A percentile compares a stretch with the other conserved stretches of the same genome.
Conservation (phyloP, 2,329 filamentous ascomycete genomes). For the Lachnellula subtilissima region DNA sequence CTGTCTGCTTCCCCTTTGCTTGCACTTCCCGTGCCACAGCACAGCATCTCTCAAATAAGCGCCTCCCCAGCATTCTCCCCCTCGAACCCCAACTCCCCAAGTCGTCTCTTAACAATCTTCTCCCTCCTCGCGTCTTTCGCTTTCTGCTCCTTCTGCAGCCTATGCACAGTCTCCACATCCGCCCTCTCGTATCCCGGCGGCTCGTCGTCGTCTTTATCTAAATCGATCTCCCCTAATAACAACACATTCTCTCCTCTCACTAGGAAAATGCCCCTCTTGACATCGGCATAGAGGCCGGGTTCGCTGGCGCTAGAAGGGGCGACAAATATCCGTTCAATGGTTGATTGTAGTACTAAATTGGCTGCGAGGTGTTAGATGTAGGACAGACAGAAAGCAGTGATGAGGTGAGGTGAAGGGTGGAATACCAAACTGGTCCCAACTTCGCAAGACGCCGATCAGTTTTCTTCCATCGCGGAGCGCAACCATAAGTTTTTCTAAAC, state of each 20-base stretch:
- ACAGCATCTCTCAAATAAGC: slow-evolving; percentile 48
- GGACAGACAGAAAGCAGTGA: neutral
- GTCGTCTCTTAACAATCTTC: slow-evolving; percentile 65
- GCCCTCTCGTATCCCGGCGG: slow-evolving; percentile 63
- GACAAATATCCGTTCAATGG: slow-evolving; percentile 77
- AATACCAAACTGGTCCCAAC: slow-evolving; percentile 97
- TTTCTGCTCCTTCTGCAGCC: slow-evolving; percentile 68
- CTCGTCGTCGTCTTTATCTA: slow-evolving; percentile 90
- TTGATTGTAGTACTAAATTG: slow-evolving; percentile 92
- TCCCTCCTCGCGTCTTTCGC: slow-evolving; percentile 65
- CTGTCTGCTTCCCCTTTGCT: neutral
- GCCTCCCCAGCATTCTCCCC: slow-evolving; percentile 76
- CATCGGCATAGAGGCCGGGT: slow-evolving; percentile 71
- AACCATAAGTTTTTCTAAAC: slow-evolving; percentile 85
- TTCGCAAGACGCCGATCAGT: slow-evolving; percentile 84
- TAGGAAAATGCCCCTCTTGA: slow-evolving; percentile 80
- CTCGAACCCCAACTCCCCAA: slow-evolving; percentile 79
- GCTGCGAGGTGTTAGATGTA: slow-evolving; percentile 46
- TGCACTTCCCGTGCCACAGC: neutral
- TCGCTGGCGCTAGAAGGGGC: slow-evolving; percentile 39
- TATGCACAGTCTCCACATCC: slow-evolving; percentile 64
- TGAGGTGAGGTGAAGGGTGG: slow-evolving; percentile 8
- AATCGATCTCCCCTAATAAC: slow-evolving; percentile 89
- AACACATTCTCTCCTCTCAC: slow-evolving; percentile 97
- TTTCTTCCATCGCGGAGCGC: slow-evolving; percentile 90